Evolutionary conservation across 768 basidiomycete genomes (phyloP), one percentile per base, ranked within the genome.

Genomic region (Calvatia gigantea): DNA sequence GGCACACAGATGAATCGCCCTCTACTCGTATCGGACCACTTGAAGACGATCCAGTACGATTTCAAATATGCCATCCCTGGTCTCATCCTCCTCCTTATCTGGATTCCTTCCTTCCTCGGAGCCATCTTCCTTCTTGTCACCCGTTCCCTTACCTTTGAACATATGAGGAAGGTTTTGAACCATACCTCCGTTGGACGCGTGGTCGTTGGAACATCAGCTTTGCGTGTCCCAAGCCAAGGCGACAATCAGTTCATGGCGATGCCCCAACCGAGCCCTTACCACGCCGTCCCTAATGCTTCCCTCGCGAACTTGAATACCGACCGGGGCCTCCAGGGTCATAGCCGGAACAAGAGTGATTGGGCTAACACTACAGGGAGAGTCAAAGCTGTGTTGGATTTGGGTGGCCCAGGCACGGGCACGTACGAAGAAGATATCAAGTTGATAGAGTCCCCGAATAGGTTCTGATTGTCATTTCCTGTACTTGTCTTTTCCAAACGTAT

Each of bases 371-470:
- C 32, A 9, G 52, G 52, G 9, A 33, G 15, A 2, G 33, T 29
- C 12, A 9, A 14, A 9, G 52, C 45, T 33, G 11, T 33, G 41
- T 45, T 54, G 31, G 43, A 54, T 9, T 21, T 54, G 42, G 21
- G 41, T 9, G 1, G 19, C 14, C 8, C 14, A 8, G 21, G 33
- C n/a, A 29, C 19, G 17, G 21, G 17, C 14, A 12, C 12, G 19
- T 44, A 51, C 15, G 52, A 54, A 3, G 52, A 54, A 15, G 52
- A 54, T 37, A 54, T 54, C 8, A 54, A 54, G 31, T 33, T 54
- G 42, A 45, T 54, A 6, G 31, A 23, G 15, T 12, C 29, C 27
- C 51, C 38, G 4, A 0, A 17, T 6, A 2, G 42, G 12, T n/a
- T 12, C 42, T 44, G 42, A 44, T 12, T n/a, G 4, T 37, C 25